Conservation (phyloP, 2,329 filamentous ascomycete genomes). For the Ophiostoma fasciatum region DNA sequence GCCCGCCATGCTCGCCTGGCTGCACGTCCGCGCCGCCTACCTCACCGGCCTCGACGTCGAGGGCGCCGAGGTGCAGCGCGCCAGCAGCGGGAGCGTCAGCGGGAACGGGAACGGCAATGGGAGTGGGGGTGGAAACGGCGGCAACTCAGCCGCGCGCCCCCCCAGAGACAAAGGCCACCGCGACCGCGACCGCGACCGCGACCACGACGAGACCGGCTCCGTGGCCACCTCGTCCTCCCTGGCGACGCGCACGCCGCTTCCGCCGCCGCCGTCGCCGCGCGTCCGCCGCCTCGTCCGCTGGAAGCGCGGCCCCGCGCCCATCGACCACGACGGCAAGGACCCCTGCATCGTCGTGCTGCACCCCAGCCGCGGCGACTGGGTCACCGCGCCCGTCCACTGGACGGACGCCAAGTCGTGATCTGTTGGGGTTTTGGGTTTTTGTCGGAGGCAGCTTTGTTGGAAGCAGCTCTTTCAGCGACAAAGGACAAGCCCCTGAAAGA, state of each 20-base stretch:
- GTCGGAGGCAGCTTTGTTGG: not conserved
- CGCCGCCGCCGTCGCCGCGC: slow-evolving; percentile 4
- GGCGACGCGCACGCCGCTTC: no score
- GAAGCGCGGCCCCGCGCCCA: slow-evolving; percentile 6
- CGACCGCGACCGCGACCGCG: not conserved
- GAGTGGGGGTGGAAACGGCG: no score
- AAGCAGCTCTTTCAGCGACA: not conserved
- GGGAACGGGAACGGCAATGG: no score
- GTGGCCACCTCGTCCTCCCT: no score
- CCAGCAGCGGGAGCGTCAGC: slow-evolving; percentile 4
- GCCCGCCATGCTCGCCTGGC: slow-evolving; percentile 13
- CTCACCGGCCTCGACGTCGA: slow-evolving; percentile 9
- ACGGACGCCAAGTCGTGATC: slow-evolving; percentile 6
- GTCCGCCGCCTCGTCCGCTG: slow-evolving; percentile 10
- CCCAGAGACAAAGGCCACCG: slow-evolving; percentile 1
- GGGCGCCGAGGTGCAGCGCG: slow-evolving; percentile 10
- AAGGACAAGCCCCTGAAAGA: no score
- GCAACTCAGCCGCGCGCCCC: slow-evolving; percentile 1
- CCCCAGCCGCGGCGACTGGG: slow-evolving; percentile 12
- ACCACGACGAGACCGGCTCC: slow-evolving; percentile 5
- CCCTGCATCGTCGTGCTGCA: slow-evolving; percentile 12
- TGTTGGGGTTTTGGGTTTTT: no score
- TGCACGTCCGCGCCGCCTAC: slow-evolving; percentile 11
- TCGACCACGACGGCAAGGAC: slow-evolving; percentile 11
- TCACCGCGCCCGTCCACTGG: slow-evolving; percentile 11